phyloP scores from a whole-genome alignment of 2,329 filamentous ascomycete species.

The Alternaria viburni region DNA sequence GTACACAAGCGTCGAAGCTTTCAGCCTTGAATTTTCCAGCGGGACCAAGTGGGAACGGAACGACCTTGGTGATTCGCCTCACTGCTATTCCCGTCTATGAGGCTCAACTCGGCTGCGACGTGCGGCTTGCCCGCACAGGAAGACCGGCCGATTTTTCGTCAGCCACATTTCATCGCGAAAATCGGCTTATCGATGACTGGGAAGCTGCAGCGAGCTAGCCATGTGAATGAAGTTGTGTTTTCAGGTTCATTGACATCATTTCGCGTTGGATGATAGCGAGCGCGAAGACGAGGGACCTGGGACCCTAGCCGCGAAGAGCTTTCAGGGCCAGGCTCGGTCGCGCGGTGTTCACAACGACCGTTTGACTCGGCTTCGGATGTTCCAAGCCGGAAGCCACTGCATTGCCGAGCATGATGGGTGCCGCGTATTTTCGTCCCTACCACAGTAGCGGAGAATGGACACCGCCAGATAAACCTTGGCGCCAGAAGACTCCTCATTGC shows the following conservation, averaged over 20 bases:
- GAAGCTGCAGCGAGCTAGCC: not conserved
- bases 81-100: conserved; percentile 8
- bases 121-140: not conserved
- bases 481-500: conserved; percentile 1
- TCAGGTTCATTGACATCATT: conserved; percentile 9
- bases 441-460: not conserved
- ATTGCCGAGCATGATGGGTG: conserved; percentile 24
- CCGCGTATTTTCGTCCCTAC: conserved; percentile 29
- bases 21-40: conserved; percentile 25
- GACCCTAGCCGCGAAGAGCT: not conserved
- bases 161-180: not conserved
- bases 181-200: not conserved
- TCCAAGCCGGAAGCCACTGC: conserved; percentile 25
- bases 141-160: not conserved
- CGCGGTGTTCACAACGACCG: not conserved
- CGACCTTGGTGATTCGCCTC: conserved; percentile 7
- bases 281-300: not conserved
- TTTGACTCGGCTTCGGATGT: conserved; percentile 10
- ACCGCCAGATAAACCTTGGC: conserved; percentile 9
- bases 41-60: conserved; percentile 9
- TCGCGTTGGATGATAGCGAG: not conserved
- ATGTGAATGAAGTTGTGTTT: not conserved
- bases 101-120: not conserved
- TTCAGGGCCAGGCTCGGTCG: not conserved
- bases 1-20: conserved; percentile 15